Evolutionary conservation across 108 stramenopile species (phyloP).

Genomic region (Phaeodactylum tricornutum): DNA sequence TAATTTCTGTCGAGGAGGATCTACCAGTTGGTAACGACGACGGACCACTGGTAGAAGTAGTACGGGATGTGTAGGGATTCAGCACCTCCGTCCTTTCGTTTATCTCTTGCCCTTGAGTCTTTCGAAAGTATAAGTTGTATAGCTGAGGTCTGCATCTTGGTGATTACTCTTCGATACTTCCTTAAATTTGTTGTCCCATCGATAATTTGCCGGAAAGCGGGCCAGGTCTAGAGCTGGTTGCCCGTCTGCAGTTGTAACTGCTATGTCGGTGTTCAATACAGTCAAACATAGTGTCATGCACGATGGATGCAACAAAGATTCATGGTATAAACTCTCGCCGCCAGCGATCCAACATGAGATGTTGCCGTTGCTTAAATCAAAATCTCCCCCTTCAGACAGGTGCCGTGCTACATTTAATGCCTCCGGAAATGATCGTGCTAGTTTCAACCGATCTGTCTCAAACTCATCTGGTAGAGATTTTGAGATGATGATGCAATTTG

Average conservation of each 20-base stretch:
- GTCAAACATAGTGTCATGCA: constrained; percentile 47
- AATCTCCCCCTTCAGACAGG: constrained; percentile 4
- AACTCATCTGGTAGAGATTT: background rate
- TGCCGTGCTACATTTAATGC: constrained; percentile 44
- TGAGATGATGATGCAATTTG: constrained; percentile 40
- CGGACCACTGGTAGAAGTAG: too few relatives aligned
- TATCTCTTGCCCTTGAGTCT: too few relatives aligned
- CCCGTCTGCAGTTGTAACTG: background rate
- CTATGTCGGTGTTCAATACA: constrained; percentile 9
- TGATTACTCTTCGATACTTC: too few relatives aligned
- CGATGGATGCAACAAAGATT: constrained; percentile 44
- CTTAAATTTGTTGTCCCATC: constrained; percentile 20
- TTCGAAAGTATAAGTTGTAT: too few relatives aligned
- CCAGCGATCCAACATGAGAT: constrained; percentile 75
- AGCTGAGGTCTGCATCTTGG: too few relatives aligned
- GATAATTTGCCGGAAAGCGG: constrained; percentile 14
- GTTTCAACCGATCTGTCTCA: background rate
- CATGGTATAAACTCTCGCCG: constrained; percentile 56
- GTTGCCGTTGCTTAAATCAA: constrained; percentile 2
- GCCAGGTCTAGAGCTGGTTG: background rate
- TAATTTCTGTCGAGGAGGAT: too few relatives aligned
- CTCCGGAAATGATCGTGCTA: constrained; percentile 55
- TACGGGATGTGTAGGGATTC: too few relatives aligned
- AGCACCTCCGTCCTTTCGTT: too few relatives aligned
- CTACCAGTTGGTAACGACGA: too few relatives aligned